Percentiles rank a stretch among this genome's conserved stretches.
Evolutionary conservation across 768 basidiomycete genomes (phyloP).

Genomic region (Tricholoma saponaceum): DNA sequence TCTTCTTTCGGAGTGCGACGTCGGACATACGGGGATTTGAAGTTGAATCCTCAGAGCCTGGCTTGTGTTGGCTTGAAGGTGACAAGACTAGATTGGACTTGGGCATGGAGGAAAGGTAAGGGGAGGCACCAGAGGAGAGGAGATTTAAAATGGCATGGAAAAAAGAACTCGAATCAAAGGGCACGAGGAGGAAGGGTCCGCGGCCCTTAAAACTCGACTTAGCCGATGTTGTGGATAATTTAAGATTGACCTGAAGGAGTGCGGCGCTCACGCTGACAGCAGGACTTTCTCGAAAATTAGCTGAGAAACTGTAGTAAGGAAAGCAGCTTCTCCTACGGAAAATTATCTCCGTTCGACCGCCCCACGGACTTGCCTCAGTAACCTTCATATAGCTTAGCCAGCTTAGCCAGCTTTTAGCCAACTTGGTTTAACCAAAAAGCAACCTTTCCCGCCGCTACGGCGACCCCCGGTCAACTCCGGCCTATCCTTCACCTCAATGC

Average conservation of each 20-base stretch:
- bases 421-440: neutral
- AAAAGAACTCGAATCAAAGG: slow-evolving; percentile 64
- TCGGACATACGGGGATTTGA: slow-evolving; percentile 50
- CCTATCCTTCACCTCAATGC: slow-evolving; percentile 17
- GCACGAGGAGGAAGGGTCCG: slow-evolving; percentile 63
- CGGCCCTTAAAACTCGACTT: slow-evolving; percentile 47
- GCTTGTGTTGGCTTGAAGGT: slow-evolving; percentile 28
- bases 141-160: slow-evolving; percentile 59
- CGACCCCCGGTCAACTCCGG: slow-evolving; percentile 19
- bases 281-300: slow-evolving; percentile 40
- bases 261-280: slow-evolving; percentile 43
- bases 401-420: slow-evolving; percentile 5
- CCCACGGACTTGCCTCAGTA: slow-evolving; percentile 22
- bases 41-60: slow-evolving; percentile 29
- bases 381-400: slow-evolving; percentile 21
- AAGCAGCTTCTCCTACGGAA: slow-evolving; percentile 26
- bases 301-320: slow-evolving; percentile 26
- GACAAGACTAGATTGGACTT: slow-evolving; percentile 34
- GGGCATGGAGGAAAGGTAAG: slow-evolving; percentile 34
- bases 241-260: slow-evolving; percentile 46
- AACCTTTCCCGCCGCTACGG: slow-evolving; percentile 23
- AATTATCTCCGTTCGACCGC: slow-evolving; percentile 35
- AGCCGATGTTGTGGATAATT: slow-evolving; percentile 47
- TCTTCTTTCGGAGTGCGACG: slow-evolving; percentile 76
- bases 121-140: slow-evolving; percentile 21